phyloP scores from a whole-genome alignment of 164 flowering plant genomes.

The Berberis thunbergii region DNA sequence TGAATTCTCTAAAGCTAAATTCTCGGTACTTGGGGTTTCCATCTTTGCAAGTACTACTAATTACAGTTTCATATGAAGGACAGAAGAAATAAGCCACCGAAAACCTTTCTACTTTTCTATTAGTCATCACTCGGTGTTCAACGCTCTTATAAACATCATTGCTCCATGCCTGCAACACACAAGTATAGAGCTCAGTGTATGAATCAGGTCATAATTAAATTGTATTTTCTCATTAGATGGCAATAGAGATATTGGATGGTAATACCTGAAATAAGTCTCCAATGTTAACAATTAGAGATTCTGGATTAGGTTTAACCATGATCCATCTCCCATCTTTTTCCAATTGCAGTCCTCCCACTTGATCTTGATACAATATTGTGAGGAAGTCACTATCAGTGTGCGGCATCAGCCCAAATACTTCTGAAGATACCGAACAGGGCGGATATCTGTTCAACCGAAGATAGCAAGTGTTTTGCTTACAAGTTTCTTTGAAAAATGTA shows the following conservation, averaged over 20 bases:
- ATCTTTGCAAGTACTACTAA: constrained; percentile 23
- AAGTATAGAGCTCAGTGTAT: neutral
- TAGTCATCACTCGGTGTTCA: constrained; percentile 60
- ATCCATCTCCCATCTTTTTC: constrained; percentile 67
- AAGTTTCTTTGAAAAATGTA: constrained; percentile 42
- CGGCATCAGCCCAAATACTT: constrained; percentile 62
- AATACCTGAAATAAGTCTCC: constrained; percentile 79
- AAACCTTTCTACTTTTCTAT: constrained; percentile 42
- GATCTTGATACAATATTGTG: constrained; percentile 67
- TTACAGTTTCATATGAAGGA: constrained; percentile 55
- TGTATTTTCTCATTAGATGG: neutral
- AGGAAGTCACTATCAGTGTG: constrained; percentile 89
- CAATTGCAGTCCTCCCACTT: constrained; percentile 71
- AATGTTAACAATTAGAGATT: constrained; percentile 62
- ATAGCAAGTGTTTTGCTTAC: constrained; percentile 53
- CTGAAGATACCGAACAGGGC: constrained; percentile 46
- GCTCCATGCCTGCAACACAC: constrained; percentile 69
- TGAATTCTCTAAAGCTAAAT: constrained; percentile 67
- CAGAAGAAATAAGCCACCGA: constrained; percentile 74
- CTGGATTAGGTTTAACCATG: constrained; percentile 61
- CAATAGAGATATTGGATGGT: neutral
- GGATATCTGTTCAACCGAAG: constrained; percentile 80
- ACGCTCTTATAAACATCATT: constrained; percentile 73
- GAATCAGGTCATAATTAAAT: neutral
- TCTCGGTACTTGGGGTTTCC: constrained; percentile 34